Conservation (phyloP, 1,284 basidiomycete genomes). For the Cryptococcus sp. region DNA sequence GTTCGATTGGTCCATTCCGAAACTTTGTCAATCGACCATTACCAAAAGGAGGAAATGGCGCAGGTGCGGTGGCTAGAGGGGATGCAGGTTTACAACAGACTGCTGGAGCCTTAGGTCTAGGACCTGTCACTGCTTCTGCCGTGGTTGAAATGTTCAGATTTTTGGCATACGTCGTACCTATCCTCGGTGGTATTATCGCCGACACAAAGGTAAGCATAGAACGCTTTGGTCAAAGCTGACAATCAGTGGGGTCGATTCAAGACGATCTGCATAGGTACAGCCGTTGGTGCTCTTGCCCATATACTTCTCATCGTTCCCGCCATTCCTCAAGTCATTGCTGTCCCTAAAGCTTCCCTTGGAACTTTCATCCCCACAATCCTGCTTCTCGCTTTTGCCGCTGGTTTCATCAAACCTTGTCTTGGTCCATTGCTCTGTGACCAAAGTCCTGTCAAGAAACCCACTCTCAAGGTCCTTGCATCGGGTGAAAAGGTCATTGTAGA, state of each 20-base stretch:
- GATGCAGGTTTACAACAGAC: constrained; percentile 55
- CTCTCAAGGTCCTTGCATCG: constrained; percentile 20
- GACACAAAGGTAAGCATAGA: constrained; percentile 50
- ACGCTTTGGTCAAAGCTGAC: constrained; percentile 52
- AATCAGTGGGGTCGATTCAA: constrained; percentile 67
- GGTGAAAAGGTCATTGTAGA: constrained; percentile 42
- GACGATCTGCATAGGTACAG: constrained; percentile 56
- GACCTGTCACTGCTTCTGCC: constrained; percentile 24
- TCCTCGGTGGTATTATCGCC: constrained; percentile 57
- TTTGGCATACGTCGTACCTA: constrained; percentile 35
- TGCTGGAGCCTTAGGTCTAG: constrained; percentile 53
- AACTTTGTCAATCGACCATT: constrained; percentile 49
- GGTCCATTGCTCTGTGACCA: constrained; percentile 42
- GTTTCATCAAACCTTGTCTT: constrained; percentile 33
- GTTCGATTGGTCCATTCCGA: constrained; percentile 15
- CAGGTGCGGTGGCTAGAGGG: constrained; percentile 66
- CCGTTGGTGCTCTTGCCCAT: constrained; percentile 38
- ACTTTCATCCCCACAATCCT: constrained; percentile 36
- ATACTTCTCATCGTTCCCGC: constrained; percentile 39
- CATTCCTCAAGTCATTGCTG: constrained; percentile 38
- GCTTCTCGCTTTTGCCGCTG: constrained; percentile 29
- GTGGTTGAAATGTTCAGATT: constrained; percentile 33
- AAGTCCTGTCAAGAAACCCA: constrained; percentile 26
- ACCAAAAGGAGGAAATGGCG: constrained; percentile 57
- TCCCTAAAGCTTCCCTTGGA: constrained; percentile 12